Base-by-base conservation (phyloP, 345 rosid species). In the Clarkia xantiana region DNA sequence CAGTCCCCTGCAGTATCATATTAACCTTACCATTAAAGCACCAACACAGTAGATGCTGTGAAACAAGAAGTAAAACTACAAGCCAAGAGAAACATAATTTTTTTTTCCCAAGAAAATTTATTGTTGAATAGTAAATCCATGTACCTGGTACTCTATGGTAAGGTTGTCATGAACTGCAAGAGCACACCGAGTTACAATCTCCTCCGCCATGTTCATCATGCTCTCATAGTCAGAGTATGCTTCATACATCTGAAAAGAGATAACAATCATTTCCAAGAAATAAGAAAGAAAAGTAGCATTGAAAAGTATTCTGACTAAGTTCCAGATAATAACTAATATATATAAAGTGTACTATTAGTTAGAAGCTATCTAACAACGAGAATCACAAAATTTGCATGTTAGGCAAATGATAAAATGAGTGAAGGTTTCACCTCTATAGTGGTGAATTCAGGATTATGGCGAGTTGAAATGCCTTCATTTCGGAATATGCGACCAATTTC, bases 361-460 rank as follows among this genome's bases (percentile, higher is more conserved):
- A 29, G 36, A 29, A 29, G 36, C 36, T 29, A 2, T 29, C 36
- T 29, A 29, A 29, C n/a, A 4, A 23, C 29, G 36, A 29, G 36
- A 29, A 29, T 29, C 36, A 29, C 36, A 29, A 29, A 29, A 29
- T 6, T 29, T 29, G 5, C 36, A 29, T 23, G 9, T 29, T 29
- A 29, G 8, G 36, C 2, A 29, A 10, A 29, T 29, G 7, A 5
- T 2, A 39, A 61, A 14, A 10, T 9, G 45, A 10, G 38, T 29
- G 49, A 20, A 49, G 56, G 18, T 68, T 13, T 40, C 81, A 90
- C 97, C 94, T 90, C 98, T 40, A 90, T 86, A 17, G 97, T 90
- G 6, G 97, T 90, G 71, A 90, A 86, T 64, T 86, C 97, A 39
- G 96, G 97, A 83, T 90, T 90, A 65, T 90, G 96, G 45, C 98